Percentiles rank a stretch among this genome's conserved stretches.
These are phyloP conservation scores for Hysterium pulicare DNA, from an alignment of 2,329 filamentous ascomycete species.

Conservation along the genomic window DNA sequence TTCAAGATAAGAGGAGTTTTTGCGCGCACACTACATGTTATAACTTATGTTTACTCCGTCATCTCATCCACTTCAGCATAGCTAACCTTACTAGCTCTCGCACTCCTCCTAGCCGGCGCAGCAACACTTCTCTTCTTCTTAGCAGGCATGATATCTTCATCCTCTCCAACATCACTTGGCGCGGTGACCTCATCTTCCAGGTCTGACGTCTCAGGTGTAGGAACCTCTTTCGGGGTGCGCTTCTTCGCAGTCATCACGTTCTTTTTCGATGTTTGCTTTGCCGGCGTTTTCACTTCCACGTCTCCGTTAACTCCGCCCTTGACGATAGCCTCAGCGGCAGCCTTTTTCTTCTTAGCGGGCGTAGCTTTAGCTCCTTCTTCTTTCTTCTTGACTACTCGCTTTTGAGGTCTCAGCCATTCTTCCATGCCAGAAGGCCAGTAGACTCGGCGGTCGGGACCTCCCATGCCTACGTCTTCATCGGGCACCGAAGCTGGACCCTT, in stretches of 20 bases:
- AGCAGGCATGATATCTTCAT: conserved; percentile 12
- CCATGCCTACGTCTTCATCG: conserved; percentile 77
- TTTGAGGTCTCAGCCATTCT: conserved; percentile 81
- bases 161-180: conserved; percentile 41
- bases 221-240: conserved; percentile 36
- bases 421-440: conserved; percentile 92
- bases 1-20: too few species aligned
- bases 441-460: conserved; percentile 73
- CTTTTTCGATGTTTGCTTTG: conserved; percentile 29
- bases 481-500: conserved; percentile 45
- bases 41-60: too few species aligned
- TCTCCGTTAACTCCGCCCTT: conserved; percentile 26
- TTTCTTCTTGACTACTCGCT: conserved; percentile 62
- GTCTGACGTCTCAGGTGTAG: conserved; percentile 42
- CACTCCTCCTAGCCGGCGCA: conserved; percentile 13
- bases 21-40: too few species aligned
- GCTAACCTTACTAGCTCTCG: conserved; percentile 5
- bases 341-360: conserved; percentile 26
- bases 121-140: conserved; percentile 21
- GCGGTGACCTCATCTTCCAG: conserved; percentile 33
- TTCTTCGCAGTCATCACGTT: conserved; percentile 33
- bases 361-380: conserved; percentile 35
- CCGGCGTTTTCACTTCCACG: conserved; percentile 34
- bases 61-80: conserved; percentile 1
- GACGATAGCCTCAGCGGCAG: conserved; percentile 19